These are phyloP conservation scores for Dentipellis fragilis DNA, from an alignment of 768 basidiomycete genomes.

Conservation along the genomic window DNA sequence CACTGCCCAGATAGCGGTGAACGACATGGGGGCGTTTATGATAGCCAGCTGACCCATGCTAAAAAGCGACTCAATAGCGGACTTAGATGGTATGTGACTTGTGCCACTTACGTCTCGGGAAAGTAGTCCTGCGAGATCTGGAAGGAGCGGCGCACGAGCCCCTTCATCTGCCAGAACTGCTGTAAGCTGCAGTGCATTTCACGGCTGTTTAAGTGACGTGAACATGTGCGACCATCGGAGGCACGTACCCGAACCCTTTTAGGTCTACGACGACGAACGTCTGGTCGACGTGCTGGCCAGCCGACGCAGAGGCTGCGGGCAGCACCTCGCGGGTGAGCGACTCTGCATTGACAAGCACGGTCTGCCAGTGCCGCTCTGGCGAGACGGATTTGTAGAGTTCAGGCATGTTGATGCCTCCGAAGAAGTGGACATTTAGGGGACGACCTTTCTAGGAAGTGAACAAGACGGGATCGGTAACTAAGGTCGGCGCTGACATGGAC, in stretches of 20 bases:
- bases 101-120: conserved; percentile 49
- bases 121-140: conserved; percentile 74
- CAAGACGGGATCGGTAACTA: background rate
- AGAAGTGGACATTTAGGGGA: conserved; percentile 57
- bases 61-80: background rate
- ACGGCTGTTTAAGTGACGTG: background rate
- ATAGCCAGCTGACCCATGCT: conserved; percentile 69
- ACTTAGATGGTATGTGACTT: conserved; percentile 12
- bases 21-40: conserved; percentile 64
- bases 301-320: conserved; percentile 51
- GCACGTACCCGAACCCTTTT: conserved; percentile 54
- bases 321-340: conserved; percentile 55
- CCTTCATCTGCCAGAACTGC: conserved; percentile 72
- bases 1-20: conserved; percentile 64
- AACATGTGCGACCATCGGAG: background rate
- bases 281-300: conserved; percentile 38
- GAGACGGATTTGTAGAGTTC: conserved; percentile 47
- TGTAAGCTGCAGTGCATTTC: conserved; percentile 30
- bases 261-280: conserved; percentile 61
- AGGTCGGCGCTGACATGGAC: background rate
- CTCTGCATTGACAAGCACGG: conserved; percentile 56
- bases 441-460: conserved; percentile 43
- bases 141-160: conserved; percentile 49
- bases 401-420: conserved; percentile 49
- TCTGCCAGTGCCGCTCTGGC: conserved; percentile 44